These are phyloP conservation scores for Rutstroemia sp. DNA, from an alignment of 2,329 filamentous ascomycete species.

Conservation along the genomic window DNA sequence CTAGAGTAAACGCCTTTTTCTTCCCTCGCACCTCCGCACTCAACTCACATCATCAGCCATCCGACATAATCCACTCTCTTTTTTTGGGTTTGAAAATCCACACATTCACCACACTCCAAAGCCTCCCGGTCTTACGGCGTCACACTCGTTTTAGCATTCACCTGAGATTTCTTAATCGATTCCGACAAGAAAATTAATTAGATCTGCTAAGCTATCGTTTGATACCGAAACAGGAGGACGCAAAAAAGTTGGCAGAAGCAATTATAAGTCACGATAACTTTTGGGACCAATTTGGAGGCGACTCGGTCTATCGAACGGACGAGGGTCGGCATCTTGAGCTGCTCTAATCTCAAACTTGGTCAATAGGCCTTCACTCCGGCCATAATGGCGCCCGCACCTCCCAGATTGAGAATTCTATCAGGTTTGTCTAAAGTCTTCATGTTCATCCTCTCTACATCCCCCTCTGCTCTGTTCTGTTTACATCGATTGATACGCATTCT, in stretches of 20 bases:
- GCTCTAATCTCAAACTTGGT: conserved; percentile 22
- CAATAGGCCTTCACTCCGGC: conserved; percentile 15
- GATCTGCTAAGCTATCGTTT: not conserved
- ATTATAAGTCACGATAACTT: conserved; percentile 3
- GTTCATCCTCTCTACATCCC: conserved; percentile 15
- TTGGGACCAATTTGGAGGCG: conserved; percentile 13
- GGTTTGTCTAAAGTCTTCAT: conserved; percentile 24
- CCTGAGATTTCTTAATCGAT: not conserved
- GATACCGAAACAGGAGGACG: conserved; percentile 4
- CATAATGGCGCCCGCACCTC: conserved; percentile 30
- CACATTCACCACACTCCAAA: not conserved
- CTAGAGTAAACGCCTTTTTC: conserved; percentile 1
- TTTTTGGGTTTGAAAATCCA: not conserved
- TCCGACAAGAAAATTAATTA: not conserved
- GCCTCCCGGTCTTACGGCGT: not conserved
- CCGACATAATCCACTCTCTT: conserved; percentile 4
- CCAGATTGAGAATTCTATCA: conserved; percentile 31
- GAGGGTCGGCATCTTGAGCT: conserved; percentile 15
- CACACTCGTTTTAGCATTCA: conserved; percentile 7
- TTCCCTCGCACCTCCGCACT: conserved; percentile 6
- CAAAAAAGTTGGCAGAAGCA: conserved; percentile 1
- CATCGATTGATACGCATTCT: conserved; percentile 14
- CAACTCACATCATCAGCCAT: not conserved
- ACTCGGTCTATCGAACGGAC: conserved; percentile 16
- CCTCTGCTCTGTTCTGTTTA: conserved; percentile 17